Base-by-base conservation (phyloP, 805 yeast species). In the Candida railenensis region DNA sequence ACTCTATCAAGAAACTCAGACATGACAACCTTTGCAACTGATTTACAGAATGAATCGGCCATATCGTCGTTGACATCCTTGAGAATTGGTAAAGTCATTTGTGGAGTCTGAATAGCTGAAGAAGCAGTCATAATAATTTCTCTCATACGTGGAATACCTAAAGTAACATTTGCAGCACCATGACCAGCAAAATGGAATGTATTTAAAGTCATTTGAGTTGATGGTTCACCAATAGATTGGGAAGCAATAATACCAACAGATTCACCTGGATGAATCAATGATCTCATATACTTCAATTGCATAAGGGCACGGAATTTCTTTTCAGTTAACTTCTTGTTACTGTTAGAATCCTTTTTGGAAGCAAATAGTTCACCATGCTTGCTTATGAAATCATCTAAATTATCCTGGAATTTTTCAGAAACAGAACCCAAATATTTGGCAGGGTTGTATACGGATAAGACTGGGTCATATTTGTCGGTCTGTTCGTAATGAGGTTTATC, bases 141-240 rank as follows among this genome's bases (percentile, higher is more conserved):
- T 82, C 99, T 87, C 89, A 94, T 84, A 82, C 99, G 96, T 37
- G 99, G 99, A 64, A 94, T 94, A 87, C 99, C 99, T 60, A 94
- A 78, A 0, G 99, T 94, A 53, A 94, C 99, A 71, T 94, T 94
- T 40, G 99, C 99, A 48, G 99, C 99, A 82, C 99, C 99, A 74
- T 95, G 99, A 67, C 99, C 99, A 58, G 99, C 99, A 63, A 94
- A 94, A 76, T 94, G 96, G 89, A 89, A 89, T 40, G 96, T 89
- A 67, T 89, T 89, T 61, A 89, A 80, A 15, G 99, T 94, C 99
- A 94, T 94, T 75, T 94, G 99, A 2, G 99, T 94, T 3, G 97
- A 89, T 43, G 99, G 99, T 71, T 94, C 99, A 71, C 99, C 99
- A 66, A 94, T 85, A 45, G 97, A 90, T 72, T 94, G 98, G 19